Evolutionary conservation across 1,284 basidiomycete genomes (phyloP).

Genomic region (Inonotus obliquus): DNA sequence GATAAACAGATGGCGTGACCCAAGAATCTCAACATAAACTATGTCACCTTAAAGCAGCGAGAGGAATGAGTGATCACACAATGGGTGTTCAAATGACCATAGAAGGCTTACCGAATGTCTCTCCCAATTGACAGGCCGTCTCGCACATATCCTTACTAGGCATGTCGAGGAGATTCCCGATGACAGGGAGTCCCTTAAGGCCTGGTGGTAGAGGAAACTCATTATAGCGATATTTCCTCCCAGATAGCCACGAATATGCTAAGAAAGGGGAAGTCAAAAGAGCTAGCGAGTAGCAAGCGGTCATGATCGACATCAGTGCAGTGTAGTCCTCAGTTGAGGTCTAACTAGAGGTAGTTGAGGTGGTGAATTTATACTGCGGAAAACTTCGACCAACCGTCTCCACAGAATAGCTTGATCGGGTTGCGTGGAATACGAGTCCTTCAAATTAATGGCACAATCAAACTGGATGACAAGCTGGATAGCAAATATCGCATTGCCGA

Average conservation of each 20-base stretch:
- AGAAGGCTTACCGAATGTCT: constrained; percentile 17
- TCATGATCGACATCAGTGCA: too few relatives aligned
- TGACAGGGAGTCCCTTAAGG: constrained; percentile 17
- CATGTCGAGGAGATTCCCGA: constrained; percentile 21
- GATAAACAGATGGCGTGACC: constrained; percentile 22
- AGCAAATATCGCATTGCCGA: too few relatives aligned
- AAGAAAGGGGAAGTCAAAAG: not conserved
- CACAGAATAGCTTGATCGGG: too few relatives aligned
- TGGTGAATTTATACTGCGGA: too few relatives aligned
- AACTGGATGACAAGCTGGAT: too few relatives aligned
- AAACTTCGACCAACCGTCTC: too few relatives aligned
- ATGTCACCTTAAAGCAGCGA: constrained; percentile 20
- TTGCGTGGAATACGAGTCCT: too few relatives aligned
- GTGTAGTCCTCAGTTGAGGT: too few relatives aligned
- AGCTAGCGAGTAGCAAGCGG: too few relatives aligned
- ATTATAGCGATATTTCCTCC: not conserved
- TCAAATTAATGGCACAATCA: too few relatives aligned
- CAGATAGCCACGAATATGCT: not conserved
- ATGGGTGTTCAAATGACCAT: not conserved
- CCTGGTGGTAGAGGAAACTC: constrained; percentile 17
- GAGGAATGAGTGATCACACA: not conserved
- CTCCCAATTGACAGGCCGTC: constrained; percentile 18
- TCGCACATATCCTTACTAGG: constrained; percentile 17
- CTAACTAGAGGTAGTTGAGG: too few relatives aligned
- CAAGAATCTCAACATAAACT: constrained; percentile 22